These are phyloP conservation scores for Populus hybrid DNA, from an alignment of 441 rosid genomes.

Conservation along the genomic window DNA sequence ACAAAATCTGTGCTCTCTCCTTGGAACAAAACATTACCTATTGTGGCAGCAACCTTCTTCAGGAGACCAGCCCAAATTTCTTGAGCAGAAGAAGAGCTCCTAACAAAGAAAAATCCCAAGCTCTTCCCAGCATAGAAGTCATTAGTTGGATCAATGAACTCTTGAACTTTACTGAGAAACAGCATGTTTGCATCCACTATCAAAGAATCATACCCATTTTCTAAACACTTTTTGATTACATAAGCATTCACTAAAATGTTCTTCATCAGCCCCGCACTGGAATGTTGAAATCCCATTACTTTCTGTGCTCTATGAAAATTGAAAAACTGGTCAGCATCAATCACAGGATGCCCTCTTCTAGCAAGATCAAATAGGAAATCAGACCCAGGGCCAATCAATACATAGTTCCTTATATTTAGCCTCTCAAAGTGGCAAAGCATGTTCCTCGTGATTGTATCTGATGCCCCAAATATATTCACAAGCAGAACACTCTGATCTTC, in stretches of 20 bases:
- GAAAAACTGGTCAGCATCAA: slow-evolving; percentile 52
- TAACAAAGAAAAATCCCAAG: slow-evolving; percentile 37
- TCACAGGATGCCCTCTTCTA: slow-evolving; percentile 82
- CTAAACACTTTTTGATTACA: slow-evolving; percentile 54
- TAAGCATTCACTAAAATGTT: slow-evolving; percentile 53
- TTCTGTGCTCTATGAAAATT: slow-evolving; percentile 27
- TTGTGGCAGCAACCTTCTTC: slow-evolving; percentile 23
- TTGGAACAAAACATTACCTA: slow-evolving; percentile 14
- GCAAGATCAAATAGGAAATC: slow-evolving; percentile 68
- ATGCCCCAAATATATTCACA: slow-evolving; percentile 53
- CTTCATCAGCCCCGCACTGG: slow-evolving; percentile 30
- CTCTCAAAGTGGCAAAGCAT: slow-evolving; percentile 84
- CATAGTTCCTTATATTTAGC: slow-evolving; percentile 51
- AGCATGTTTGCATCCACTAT: slow-evolving; percentile 50
- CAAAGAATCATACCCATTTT: slow-evolving; percentile 50
- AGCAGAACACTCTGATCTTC: slow-evolving; percentile 46
- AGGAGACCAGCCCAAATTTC: slow-evolving; percentile 38
- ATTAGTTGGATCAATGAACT: slow-evolving; percentile 23
- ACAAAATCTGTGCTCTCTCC: slow-evolving; percentile 23
- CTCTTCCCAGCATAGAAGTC: slow-evolving; percentile 44
- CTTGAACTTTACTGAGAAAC: slow-evolving; percentile 33
- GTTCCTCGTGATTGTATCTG: slow-evolving; percentile 51
- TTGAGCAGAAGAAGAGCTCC: slow-evolving; percentile 37
- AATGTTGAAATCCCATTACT: slow-evolving; percentile 30
- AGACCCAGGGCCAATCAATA: slow-evolving; percentile 55